phyloP scores from a whole-genome alignment of 768 basidiomycete species.

The Termitomyces sp. region DNA sequence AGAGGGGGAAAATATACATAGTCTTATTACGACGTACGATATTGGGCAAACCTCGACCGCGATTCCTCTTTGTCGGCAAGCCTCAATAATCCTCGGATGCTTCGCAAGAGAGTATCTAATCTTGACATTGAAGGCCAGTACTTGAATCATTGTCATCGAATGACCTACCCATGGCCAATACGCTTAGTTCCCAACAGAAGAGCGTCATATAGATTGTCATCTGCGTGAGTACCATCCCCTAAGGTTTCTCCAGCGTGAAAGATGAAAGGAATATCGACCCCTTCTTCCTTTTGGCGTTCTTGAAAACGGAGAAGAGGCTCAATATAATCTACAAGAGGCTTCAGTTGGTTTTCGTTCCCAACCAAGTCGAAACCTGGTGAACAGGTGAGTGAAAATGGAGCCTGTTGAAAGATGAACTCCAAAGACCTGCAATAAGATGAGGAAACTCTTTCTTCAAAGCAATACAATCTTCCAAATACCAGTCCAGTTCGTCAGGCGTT shows the following conservation, averaged over 20 bases:
- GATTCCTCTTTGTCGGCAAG: conserved; percentile 57
- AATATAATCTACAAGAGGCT: conserved; percentile 58
- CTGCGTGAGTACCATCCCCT: conserved; percentile 66
- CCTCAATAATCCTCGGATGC: conserved; percentile 66
- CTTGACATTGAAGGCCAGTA: not conserved
- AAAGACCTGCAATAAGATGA: conserved; percentile 59
- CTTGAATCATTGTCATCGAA: not conserved
- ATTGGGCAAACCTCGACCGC: conserved; percentile 76
- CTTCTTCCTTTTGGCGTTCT: conserved; percentile 46
- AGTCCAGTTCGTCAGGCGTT: conserved; percentile 49
- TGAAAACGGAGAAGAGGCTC: conserved; percentile 56
- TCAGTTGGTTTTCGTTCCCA: conserved; percentile 60
- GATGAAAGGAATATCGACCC: conserved; percentile 67
- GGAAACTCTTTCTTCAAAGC: conserved; percentile 69
- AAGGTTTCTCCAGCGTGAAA: conserved; percentile 81
- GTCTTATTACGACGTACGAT: conserved; percentile 43
- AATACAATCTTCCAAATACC: conserved; percentile 73
- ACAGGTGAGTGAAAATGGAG: not conserved
- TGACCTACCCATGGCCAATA: conserved; percentile 70
- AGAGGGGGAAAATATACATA: not conserved
- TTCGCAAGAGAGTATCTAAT: conserved; percentile 67
- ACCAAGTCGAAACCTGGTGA: conserved; percentile 70
- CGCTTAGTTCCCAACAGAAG: conserved; percentile 73
- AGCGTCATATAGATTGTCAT: conserved; percentile 73
- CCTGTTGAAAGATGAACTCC: not conserved